A percentile compares a stretch with the other conserved stretches of the same genome.
phyloP scores from a whole-genome alignment of 805 yeast genomes.

The Kluyveromyces aestuarii region DNA sequence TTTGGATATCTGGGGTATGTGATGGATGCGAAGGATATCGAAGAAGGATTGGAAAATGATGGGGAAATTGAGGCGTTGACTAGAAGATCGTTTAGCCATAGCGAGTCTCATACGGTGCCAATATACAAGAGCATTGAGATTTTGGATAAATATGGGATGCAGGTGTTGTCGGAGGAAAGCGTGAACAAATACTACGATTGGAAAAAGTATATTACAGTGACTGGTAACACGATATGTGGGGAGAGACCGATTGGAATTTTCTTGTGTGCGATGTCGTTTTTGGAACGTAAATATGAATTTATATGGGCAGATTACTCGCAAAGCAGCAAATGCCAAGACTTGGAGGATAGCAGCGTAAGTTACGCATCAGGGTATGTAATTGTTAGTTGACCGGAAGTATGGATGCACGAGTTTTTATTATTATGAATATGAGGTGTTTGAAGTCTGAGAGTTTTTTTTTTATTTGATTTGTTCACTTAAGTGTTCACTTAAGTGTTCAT shows the following conservation, averaged over 20 bases:
- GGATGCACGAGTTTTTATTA: too few species aligned
- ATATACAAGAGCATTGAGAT: conserved; percentile 66
- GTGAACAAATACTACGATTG: conserved; percentile 50
- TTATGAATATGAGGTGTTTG: too few species aligned
- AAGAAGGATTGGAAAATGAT: conserved; percentile 26
- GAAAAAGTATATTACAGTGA: conserved; percentile 53
- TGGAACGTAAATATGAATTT: conserved; percentile 28
- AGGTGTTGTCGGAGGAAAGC: conserved; percentile 33
- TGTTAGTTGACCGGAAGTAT: not conserved
- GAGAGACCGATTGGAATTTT: conserved; percentile 70
- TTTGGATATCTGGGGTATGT: conserved; percentile 52
- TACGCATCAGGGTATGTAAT: conserved; percentile 66
- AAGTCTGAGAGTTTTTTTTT: too few species aligned
- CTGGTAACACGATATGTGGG: conserved; percentile 92
- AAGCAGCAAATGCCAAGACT: conserved; percentile 43
- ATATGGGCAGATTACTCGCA: conserved; percentile 78
- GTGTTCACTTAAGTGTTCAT: too few species aligned
- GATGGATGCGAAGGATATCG: conserved; percentile 16
- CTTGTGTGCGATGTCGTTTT: conserved; percentile 36
- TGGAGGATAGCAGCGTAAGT: conserved; percentile 74
- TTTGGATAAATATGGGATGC: conserved; percentile 67
- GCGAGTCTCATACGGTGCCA: conserved; percentile 28
- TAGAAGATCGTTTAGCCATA: conserved; percentile 18
- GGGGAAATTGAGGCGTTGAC: conserved; percentile 25
- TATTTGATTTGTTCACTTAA: too few species aligned